Evolutionary conservation across 2,329 filamentous ascomycete species (phyloP), one percentile per base, ranked within the genome.

Genomic region (Xylariomycetidae sp.): DNA sequence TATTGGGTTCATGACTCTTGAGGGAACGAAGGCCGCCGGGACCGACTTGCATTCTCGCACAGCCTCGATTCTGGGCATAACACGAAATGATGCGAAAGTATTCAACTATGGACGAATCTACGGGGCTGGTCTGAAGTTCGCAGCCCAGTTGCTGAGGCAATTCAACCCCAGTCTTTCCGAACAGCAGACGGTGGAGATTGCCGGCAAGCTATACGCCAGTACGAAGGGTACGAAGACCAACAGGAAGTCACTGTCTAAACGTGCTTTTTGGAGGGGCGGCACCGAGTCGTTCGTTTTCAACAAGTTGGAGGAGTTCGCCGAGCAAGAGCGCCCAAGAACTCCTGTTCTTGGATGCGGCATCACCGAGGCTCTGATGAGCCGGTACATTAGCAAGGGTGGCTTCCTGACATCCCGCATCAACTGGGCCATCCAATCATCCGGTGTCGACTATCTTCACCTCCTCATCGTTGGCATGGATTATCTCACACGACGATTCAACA

Each of bases 101-200:
- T 98, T 98, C 70, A 98, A 98, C 58, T 98, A 98, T 50, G 93
- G 93, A 6, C 85, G 93, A 25, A 98, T 98, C 30, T 98, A 98
- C 53, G 93, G 92, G n/a, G 93, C 92, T 4, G 93, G 92, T 0
- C 66, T 96, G 31, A 94, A 88, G 48, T 98, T 98, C 54, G 92
- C 92, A 0, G 80, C 84, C 3, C 93, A 86, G 8, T 68, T 98
- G 2, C 73, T 98, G 2, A 78, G 89, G 6, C 92, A 96, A 53
- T 98, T 98, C 65, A 95, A 96, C 50, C 88, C 90, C 2, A 71
- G 64, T 14, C 65, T 98, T 20, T 82, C 82, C 0, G 92, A 96
- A 49, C 67, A 73, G 19, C 72, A 95, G 59, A 94, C 92, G 0
- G 67, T 74, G 15, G 68, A 77, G 15, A 86, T 82, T 15, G 89